Conservation (phyloP, 371 early-diverging fungal genomes). For the Mortierella sp. region DNA sequence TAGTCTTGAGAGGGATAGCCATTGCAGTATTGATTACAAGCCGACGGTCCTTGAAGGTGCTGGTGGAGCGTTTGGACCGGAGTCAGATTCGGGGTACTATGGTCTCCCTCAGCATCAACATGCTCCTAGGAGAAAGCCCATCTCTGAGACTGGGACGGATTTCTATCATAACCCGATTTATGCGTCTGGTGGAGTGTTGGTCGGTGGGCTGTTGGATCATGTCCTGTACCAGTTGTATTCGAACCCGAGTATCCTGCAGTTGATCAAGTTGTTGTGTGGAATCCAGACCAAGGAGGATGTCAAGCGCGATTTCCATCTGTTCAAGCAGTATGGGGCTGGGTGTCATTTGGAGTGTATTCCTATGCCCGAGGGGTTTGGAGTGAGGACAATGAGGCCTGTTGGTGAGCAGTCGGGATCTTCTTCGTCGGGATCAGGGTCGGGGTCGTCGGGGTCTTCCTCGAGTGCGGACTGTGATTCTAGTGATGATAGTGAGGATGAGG, state of each 20-base stretch:
- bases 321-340: conserved; percentile 46
- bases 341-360: conserved; percentile 58
- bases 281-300: conserved; percentile 60
- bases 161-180: conserved; percentile 63
- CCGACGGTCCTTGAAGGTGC: conserved; percentile 21
- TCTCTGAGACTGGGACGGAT: conserved; percentile 13
- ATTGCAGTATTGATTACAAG: background rate
- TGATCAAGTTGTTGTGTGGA: conserved; percentile 66
- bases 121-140: conserved; percentile 14
- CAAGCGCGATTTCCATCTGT: conserved; percentile 51
- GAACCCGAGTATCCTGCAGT: conserved; percentile 64
- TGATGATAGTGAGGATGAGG: conserved; percentile 15
- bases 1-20: conserved; percentile 8
- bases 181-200: conserved; percentile 67
- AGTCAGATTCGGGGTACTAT: conserved; percentile 33
- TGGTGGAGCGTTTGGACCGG: conserved; percentile 29
- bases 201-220: conserved; percentile 63
- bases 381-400: conserved; percentile 33
- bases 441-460: background rate
- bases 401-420: background rate
- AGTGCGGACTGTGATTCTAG: conserved; percentile 1
- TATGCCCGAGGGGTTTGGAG: conserved; percentile 60
- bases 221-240: conserved; percentile 62
- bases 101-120: conserved; percentile 20
- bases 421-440: background rate